Base-by-base conservation (phyloP, 306 rosid species). In the Acacia melanoxylon region DNA sequence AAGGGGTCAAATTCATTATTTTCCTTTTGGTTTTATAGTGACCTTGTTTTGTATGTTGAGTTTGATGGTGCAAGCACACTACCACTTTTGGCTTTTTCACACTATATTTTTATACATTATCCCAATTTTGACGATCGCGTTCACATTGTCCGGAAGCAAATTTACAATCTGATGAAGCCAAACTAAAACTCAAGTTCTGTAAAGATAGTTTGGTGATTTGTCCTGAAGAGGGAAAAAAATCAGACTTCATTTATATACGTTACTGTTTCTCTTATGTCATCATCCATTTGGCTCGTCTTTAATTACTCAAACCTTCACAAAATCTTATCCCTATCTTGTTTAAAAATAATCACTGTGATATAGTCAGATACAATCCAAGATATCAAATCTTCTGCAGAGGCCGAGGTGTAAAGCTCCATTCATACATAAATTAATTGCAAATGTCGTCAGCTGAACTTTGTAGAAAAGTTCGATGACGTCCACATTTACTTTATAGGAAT, bases 271-370 rank as follows among this genome's bases (percentile, higher is more conserved):
- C 77, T 71, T 16, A 58, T 59, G 69, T 78, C 86, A 78, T 5
- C 20, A 54, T 40, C 86, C 83, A 73, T 78, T 73, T 40, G 59
- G n/a, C 75, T 71, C 76, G 74, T 16, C 74, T 70, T 83, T 71
- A 61, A 71, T 66, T 33, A 66, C 9, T 46, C 74, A 1, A 29
- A 49, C 27, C 67, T 78, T 61, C 31, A 70, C 69, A 27, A 78
- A 37, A 49, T 65, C 76, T 41, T 73, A 78, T 72, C 80, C 78
- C 65, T 78, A 83, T 83, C 80, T 72, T 61, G n/a, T 29, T 68
- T 6, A 25, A 59, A 59, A 49, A 51, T 8, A 54, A 54, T 44
- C 31, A 22, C 10, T 58, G 56, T 24, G n/a, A 35, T 52, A 11
- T 3, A 19, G 48, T 25, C 16, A 7, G 11, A 52, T 69, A 35